A percentile compares a stretch with the other conserved stretches of the same genome.
Evolutionary conservation across 2,329 filamentous ascomycete species (phyloP).

Genomic region (Cryoendolithus antarcticus): DNA sequence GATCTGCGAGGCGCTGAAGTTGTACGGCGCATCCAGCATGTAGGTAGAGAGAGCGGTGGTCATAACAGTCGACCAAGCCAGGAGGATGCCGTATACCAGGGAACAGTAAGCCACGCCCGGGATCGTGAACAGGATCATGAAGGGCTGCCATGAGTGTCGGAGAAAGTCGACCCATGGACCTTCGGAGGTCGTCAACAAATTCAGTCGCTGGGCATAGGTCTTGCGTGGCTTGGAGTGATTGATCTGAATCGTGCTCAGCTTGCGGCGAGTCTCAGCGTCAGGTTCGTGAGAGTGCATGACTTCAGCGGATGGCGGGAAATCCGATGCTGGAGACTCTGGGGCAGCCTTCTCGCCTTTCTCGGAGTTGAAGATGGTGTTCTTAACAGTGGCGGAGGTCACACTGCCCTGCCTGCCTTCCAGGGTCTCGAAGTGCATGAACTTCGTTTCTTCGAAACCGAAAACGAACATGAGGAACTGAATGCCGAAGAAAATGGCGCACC

Average conservation of each 20-base stretch:
- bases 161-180: conserved; percentile 19
- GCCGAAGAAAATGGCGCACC: conserved; percentile 29
- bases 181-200: conserved; percentile 22
- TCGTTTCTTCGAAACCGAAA: conserved; percentile 33
- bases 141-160: conserved; percentile 26
- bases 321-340: conserved; percentile 4
- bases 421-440: conserved; percentile 12
- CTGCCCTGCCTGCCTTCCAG: conserved; percentile 13
- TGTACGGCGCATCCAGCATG: conserved; percentile 27
- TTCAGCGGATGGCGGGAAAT: conserved; percentile 5
- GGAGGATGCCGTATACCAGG: conserved; percentile 25
- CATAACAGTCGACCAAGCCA: conserved; percentile 29
- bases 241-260: conserved; percentile 14
- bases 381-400: conserved; percentile 1
- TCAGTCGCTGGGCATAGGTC: conserved; percentile 32
- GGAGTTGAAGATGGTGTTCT: background rate
- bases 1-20: conserved; percentile 37
- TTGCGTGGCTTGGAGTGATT: conserved; percentile 26
- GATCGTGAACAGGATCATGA: conserved; percentile 25
- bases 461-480: conserved; percentile 27
- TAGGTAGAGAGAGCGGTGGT: conserved; percentile 25
- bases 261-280: conserved; percentile 5
- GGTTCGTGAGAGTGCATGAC: background rate
- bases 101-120: conserved; percentile 29
- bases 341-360: conserved; percentile 4